Conservation (phyloP, 805 yeast genomes). For the Starmera amethionina region DNA sequence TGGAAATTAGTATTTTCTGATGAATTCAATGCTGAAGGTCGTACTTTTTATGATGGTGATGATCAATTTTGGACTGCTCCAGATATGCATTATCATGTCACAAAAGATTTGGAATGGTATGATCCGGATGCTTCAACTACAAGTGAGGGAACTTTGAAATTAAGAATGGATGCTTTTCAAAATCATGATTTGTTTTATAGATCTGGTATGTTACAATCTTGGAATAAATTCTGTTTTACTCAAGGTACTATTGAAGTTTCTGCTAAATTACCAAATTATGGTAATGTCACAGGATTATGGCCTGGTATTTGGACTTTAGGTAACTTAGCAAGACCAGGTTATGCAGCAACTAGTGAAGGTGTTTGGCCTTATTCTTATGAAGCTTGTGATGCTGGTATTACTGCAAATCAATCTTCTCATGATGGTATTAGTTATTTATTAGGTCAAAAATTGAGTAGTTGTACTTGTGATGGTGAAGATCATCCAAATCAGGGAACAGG, state of each 20-base stretch:
- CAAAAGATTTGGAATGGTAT: slow-evolving; percentile 90
- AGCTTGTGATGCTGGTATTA: slow-evolving; percentile 86
- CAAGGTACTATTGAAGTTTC: slow-evolving; percentile 75
- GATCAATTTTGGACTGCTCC: slow-evolving; percentile 89
- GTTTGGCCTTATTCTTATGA: slow-evolving; percentile 92
- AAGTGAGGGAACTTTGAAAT: slow-evolving; percentile 53
- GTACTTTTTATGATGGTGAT: slow-evolving; percentile 84
- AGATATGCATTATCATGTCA: slow-evolving; percentile 77
- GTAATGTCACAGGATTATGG: slow-evolving; percentile 79
- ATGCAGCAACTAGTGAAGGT: slow-evolving; percentile 78
- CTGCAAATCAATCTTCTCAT: slow-evolving; percentile 83
- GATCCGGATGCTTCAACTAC: slow-evolving; percentile 86
- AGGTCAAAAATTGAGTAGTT: slow-evolving; percentile 68
- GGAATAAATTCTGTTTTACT: slow-evolving; percentile 88
- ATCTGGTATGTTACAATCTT: slow-evolving; percentile 85
- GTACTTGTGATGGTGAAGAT: slow-evolving; percentile 75
- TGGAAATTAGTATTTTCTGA: slow-evolving; percentile 84
- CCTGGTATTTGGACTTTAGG: slow-evolving; percentile 97
- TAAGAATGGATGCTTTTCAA: slow-evolving; percentile 72
- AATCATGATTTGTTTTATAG: slow-evolving; percentile 76
- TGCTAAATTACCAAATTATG: slow-evolving; percentile 71
- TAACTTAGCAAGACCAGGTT: slow-evolving; percentile 88
- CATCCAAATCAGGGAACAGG: slow-evolving; percentile 87
- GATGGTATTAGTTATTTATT: slow-evolving; percentile 85
- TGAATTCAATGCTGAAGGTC: slow-evolving; percentile 83